Percentiles rank a stretch among this genome's conserved stretches.
phyloP scores from a whole-genome alignment of 1,139 yeast genomes.

The Blastobotrys persicus region DNA sequence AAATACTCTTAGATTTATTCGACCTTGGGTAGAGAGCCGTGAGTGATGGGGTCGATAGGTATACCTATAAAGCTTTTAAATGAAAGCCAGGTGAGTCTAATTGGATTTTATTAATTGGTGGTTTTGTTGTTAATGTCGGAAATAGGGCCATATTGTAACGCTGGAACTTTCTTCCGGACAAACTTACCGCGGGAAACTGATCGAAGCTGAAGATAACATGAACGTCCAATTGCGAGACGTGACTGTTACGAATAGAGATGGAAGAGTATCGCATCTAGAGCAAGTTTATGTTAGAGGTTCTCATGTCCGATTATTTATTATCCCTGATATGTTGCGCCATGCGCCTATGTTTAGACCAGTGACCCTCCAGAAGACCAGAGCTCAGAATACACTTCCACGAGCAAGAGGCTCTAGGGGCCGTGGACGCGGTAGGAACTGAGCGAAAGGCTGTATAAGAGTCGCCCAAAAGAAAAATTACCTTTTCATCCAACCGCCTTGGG shows the following conservation, averaged over 20 bases:
- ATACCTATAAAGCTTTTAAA: constrained; percentile 84
- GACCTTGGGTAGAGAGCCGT: neutral
- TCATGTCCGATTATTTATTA: constrained; percentile 75
- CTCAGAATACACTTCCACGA: constrained; percentile 22
- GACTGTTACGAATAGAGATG: constrained; percentile 72
- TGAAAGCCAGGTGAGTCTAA: constrained; percentile 61
- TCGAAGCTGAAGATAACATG: constrained; percentile 87
- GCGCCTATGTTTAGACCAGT: constrained; percentile 76
- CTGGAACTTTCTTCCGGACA: constrained; percentile 85
- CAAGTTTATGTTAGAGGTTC: constrained; percentile 92
- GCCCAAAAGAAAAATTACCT: neutral
- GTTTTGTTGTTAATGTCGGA: neutral
- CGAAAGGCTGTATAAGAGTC: neutral
- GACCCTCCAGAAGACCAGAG: constrained; percentile 33
- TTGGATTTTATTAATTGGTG: neutral
- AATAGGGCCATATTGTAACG: constrained; percentile 78
- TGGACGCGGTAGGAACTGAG: constrained; percentile 23
- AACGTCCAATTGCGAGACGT: constrained; percentile 84
- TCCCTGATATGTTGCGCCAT: constrained; percentile 78
- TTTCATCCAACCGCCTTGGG: too few relatives aligned
- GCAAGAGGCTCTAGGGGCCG: constrained; percentile 19
- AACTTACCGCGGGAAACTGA: constrained; percentile 78
- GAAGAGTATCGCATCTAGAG: constrained; percentile 71
- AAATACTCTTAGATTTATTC: neutral
- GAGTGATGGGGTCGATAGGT: constrained; percentile 41